phyloP scores from a whole-genome alignment of 1,139 yeast species.

The Candida tetrigidarum region DNA sequence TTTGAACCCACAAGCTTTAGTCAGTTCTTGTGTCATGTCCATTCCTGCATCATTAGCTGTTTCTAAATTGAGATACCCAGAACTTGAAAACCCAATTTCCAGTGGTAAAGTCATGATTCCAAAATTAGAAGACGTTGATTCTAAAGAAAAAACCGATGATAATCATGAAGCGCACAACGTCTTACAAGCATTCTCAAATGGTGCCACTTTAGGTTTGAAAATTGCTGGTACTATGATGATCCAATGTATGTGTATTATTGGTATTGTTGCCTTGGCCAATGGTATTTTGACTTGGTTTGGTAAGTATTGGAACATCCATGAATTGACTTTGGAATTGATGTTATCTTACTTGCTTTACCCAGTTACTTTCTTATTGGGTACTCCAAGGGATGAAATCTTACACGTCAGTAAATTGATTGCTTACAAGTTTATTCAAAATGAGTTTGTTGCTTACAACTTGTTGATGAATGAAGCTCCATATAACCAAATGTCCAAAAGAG shows the following conservation, averaged over 20 bases:
- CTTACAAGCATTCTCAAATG: constrained; percentile 67
- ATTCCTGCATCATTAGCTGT: constrained; percentile 70
- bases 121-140: constrained; percentile 39
- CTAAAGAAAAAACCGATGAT: constrained; percentile 21
- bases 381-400: constrained; percentile 60
- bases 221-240: constrained; percentile 66
- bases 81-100: constrained; percentile 59
- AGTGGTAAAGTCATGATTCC: constrained; percentile 54
- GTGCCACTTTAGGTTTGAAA: constrained; percentile 63
- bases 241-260: constrained; percentile 67
- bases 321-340: constrained; percentile 59
- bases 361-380: constrained; percentile 62
- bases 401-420: constrained; percentile 58
- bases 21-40: constrained; percentile 72
- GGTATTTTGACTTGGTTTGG: constrained; percentile 69
- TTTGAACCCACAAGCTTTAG: constrained; percentile 64
- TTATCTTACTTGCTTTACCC: constrained; percentile 65
- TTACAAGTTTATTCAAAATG: constrained; percentile 64
- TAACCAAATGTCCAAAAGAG: constrained; percentile 54
- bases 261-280: constrained; percentile 60
- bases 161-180: constrained; percentile 54
- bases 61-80: constrained; percentile 66
- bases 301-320: constrained; percentile 60
- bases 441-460: constrained; percentile 59
- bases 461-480: constrained; percentile 51